Percentiles rank a stretch among this genome's conserved stretches.
Conservation (phyloP, 1,284 basidiomycete species). For the Somion occarium region DNA sequence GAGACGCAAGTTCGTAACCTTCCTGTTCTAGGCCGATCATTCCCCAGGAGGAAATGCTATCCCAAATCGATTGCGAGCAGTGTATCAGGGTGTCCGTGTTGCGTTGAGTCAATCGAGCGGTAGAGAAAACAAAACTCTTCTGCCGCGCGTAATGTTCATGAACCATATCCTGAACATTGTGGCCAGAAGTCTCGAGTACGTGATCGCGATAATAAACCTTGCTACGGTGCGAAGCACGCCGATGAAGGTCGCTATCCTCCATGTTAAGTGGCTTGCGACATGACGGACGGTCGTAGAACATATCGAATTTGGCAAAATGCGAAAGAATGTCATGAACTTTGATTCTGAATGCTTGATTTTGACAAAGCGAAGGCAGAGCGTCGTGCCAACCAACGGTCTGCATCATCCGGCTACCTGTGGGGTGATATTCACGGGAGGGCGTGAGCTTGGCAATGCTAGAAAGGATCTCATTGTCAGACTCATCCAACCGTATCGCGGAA, state of each 20-base stretch:
- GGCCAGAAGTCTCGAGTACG: neutral
- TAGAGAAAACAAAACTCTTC: too few relatives aligned
- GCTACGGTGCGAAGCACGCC: neutral
- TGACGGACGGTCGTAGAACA: neutral
- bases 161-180: neutral
- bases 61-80: neutral
- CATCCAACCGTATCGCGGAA: conserved; percentile 25
- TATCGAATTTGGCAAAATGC: neutral
- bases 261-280: neutral
- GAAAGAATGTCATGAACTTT: neutral
- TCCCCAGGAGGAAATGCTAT: neutral
- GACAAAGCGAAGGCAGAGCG: neutral
- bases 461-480: neutral
- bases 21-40: neutral
- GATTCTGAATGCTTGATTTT: neutral
- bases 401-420: neutral
- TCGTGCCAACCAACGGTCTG: neutral
- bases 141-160: neutral
- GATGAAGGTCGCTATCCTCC: too few relatives aligned
- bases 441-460: neutral
- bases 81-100: neutral
- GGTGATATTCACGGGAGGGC: neutral
- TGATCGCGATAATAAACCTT: neutral
- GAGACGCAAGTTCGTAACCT: neutral
- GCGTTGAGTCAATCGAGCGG: neutral